Conservation (phyloP, 345 rosid species). For the Sapria himalayana region DNA sequence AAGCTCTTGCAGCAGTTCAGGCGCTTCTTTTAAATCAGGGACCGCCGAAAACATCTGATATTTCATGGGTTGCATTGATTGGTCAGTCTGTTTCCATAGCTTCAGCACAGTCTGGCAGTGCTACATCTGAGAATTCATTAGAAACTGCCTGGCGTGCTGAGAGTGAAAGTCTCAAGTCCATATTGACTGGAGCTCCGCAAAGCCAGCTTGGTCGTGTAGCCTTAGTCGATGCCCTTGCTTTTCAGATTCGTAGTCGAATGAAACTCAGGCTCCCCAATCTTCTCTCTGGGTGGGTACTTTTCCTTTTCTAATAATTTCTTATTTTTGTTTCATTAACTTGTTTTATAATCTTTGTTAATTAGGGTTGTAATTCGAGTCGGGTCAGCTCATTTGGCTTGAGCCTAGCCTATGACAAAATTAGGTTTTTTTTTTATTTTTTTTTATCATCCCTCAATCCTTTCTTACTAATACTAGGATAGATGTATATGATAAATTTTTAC, state of each 20-base stretch:
- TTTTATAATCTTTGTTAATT: too few relatives aligned
- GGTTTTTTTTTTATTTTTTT: too few relatives aligned
- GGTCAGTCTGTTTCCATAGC: slow-evolving; percentile 93
- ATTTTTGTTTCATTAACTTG: too few relatives aligned
- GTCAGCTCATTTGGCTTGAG: too few relatives aligned
- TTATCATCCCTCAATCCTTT: too few relatives aligned
- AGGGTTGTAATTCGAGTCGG: too few relatives aligned
- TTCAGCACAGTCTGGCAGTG: slow-evolving; percentile 61
- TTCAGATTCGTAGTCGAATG: slow-evolving; percentile 83
- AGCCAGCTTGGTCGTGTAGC: slow-evolving; percentile 91
- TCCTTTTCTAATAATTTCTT: not conserved
- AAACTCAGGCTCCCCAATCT: slow-evolving; percentile 86
- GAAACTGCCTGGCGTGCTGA: slow-evolving; percentile 99
- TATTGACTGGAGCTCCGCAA: slow-evolving; percentile 68
- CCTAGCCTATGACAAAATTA: too few relatives aligned
- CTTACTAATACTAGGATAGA: too few relatives aligned
- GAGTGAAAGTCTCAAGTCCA: slow-evolving; percentile 71
- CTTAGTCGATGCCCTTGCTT: slow-evolving; percentile 69
- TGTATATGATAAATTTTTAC: too few relatives aligned
- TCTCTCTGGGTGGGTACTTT: slow-evolving; percentile 59
- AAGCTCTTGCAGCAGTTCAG: slow-evolving; percentile 93
- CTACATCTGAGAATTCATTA: slow-evolving; percentile 71
- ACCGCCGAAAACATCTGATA: slow-evolving; percentile 78
- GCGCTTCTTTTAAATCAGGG: slow-evolving; percentile 85
- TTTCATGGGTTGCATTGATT: slow-evolving; percentile 94